Evolutionary conservation across 306 rosid species (phyloP), one percentile per base, ranked within the genome.

Genomic region (Pterocarpus santalinus): DNA sequence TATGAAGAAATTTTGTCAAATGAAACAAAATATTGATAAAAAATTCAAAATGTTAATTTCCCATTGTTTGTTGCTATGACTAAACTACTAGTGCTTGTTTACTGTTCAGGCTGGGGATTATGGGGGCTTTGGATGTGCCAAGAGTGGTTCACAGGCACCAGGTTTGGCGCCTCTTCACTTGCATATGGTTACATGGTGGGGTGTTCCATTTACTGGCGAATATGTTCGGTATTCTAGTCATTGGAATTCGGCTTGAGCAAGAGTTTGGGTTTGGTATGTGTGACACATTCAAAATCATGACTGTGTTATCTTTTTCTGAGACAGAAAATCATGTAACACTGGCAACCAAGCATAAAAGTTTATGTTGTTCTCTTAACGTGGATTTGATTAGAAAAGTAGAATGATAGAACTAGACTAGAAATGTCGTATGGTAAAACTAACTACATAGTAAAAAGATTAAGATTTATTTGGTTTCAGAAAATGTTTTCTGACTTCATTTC

Each of bases 111-210:
- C 79, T 91, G 22, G 89, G 38, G 84, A 87, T 77, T 65, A 89
- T 91, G 97, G 97, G 97, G 55, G 97, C 89, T 73, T 69, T 93
- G 17, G 92, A 85, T 80, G 92, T 88, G 51, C 39, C 8, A 41
- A 89, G 83, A 87, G 90, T 90, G 71, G 87, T 89, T 72, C 52
- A 85, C 44, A 36, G 72, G n/a, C 83, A 88, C 79, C 91, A 93
- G 82, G 87, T 90, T 34, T 93, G 97, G 96, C 96, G 93, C 51
- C 94, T 93, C 49, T 76, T 93, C 17, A 78, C 92, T 43, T 89
- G 97, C 84, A 90, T 85, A 72, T 93, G 96, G 97, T 84, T 93
- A 78, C 97, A 93, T 79, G 96, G 73, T 49, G 97, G 97, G 38
- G 85, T 91, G 64, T 87, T 93, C 69, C 97, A 93, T 76, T n/a